Evolutionary conservation across 23 red algal species (phyloP), one percentile per base, ranked within the genome.

Genomic region (Gracilaria domingensis): DNA sequence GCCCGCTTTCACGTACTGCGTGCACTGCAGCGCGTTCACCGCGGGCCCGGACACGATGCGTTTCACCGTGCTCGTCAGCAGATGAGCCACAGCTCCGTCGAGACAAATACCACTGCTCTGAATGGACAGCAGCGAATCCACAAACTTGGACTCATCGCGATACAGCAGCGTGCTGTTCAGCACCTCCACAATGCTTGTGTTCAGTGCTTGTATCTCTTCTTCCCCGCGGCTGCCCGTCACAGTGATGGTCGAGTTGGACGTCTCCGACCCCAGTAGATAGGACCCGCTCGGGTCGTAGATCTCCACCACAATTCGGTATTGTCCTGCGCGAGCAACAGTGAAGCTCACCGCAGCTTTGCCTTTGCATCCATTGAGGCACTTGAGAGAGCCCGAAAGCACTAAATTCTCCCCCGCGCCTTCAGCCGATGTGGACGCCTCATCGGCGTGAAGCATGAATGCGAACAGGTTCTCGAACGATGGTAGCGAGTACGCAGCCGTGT

Each of bases 201-300:
- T 16, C 35, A 40, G 29, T n/a, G 13, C 14, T 18, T 75, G 37
- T 30, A 30, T 12, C 1, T 75, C 37, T 16, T 2, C 3, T 12
- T 40, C 21, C n/a, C n/a, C n/a, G 6, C 36, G 28, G 21, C 35
- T 23, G 36, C 25, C 69, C 7, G 35, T 47, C 37, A 75, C 69
- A 77, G 39, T 77, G 12, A 77, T 77, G 30, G 72, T 50, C 13
- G 72, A 29, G 13, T 77, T 75, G 20, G 66, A 72, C 84, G 66
- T 55, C 30, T 75, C 16, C 16, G 84, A 87, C 8, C 37, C 84
- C 30, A 76, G 42, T 11, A 74, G 67, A 17, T 58, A 26, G 9
- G 67, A 54, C 37, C 67, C 84, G 25, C 62, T 77, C 37, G 67
- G 44, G 21, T 87, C 84, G 32, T 74, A 87, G 67, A 87, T 87